phyloP scores from a whole-genome alignment of 495 filamentous ascomycete species.

The Corynascus novoguineensis region DNA sequence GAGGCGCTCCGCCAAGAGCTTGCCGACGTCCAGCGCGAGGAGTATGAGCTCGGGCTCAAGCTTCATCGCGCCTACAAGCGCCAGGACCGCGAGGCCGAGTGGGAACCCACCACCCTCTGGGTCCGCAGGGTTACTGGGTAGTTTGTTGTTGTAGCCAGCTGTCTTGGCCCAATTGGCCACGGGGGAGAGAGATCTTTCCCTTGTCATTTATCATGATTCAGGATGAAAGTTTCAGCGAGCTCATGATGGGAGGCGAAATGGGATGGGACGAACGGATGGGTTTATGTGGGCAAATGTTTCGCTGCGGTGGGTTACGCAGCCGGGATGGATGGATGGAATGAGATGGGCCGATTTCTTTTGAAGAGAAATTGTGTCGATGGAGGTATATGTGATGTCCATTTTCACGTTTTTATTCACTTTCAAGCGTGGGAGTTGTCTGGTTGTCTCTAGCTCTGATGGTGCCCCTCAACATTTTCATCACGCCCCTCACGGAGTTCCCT shows the following conservation, averaged over 20 bases:
- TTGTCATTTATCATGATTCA: too few species aligned
- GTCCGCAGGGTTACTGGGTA: constrained; percentile 57
- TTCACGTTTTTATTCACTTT: background rate
- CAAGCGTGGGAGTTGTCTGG: background rate
- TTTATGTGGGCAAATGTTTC: background rate
- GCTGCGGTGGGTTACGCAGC: background rate
- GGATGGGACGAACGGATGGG: too few species aligned
- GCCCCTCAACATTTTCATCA: background rate
- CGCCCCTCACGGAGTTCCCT: too few species aligned
- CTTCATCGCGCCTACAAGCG: constrained; percentile 76
- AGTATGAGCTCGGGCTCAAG: constrained; percentile 81
- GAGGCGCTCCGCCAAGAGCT: constrained; percentile 65
- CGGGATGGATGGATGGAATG: background rate
- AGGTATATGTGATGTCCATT: too few species aligned
- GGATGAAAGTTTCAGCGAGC: too few species aligned
- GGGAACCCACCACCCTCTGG: constrained; percentile 72
- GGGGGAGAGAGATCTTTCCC: background rate
- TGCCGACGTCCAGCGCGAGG: constrained; percentile 70
- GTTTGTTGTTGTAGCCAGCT: background rate
- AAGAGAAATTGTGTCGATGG: too few species aligned
- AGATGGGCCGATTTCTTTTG: background rate
- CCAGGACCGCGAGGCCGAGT: constrained; percentile 56
- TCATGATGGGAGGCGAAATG: too few species aligned
- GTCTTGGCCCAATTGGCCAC: background rate
- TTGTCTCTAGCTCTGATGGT: background rate